A percentile compares a stretch with the other conserved stretches of the same genome.
These are phyloP conservation scores for Fusarium siculi DNA, from an alignment of 2,329 filamentous ascomycete species.

Conservation along the genomic window DNA sequence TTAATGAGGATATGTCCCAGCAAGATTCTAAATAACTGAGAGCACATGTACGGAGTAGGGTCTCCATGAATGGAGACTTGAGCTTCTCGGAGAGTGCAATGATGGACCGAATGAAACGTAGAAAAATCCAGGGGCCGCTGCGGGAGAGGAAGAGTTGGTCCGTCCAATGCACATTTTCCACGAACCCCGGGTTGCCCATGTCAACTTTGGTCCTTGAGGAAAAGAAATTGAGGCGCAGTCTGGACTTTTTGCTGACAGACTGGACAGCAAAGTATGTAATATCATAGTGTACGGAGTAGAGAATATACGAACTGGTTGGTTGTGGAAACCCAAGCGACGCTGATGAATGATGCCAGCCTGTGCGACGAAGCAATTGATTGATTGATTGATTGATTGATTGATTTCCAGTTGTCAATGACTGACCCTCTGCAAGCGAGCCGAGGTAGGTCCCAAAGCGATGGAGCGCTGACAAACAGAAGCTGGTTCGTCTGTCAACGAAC, in stretches of 20 bases:
- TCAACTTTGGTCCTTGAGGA: background rate
- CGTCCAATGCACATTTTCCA: constrained; percentile 4
- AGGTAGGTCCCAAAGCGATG: constrained; percentile 7
- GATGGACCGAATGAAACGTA: constrained; percentile 32
- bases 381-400: background rate
- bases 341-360: background rate
- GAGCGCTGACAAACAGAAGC: constrained; percentile 14
- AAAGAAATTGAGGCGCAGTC: constrained; percentile 27
- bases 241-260: constrained; percentile 7
- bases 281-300: background rate
- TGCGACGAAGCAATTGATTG: background rate
- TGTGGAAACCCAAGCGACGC: constrained; percentile 4
- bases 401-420: constrained; percentile 6
- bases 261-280: background rate
- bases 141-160: constrained; percentile 32
- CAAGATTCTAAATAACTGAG: constrained; percentile 17
- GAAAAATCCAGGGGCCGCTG: constrained; percentile 9
- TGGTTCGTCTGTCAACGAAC: background rate
- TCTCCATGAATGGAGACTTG: constrained; percentile 24
- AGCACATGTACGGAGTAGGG: background rate
- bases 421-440: constrained; percentile 17
- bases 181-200: constrained; percentile 28
- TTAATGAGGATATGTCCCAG: constrained; percentile 20
- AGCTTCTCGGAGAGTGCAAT: constrained; percentile 25
- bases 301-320: background rate